Conservation (phyloP, 169 alveolate genomes). For the Toxoplasma gondii region DNA sequence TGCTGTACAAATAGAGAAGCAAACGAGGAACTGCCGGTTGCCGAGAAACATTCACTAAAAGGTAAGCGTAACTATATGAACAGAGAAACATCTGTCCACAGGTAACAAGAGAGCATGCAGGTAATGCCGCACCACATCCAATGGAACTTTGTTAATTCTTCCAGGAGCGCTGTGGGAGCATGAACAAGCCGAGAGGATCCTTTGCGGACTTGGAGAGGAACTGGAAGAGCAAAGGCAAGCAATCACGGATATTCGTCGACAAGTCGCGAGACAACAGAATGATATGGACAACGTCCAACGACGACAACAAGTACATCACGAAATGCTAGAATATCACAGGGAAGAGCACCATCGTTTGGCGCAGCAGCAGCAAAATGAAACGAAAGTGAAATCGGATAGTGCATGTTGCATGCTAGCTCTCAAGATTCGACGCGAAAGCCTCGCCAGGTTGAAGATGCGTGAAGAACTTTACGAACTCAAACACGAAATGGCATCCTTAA, state of each 20-base stretch:
- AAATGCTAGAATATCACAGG: not conserved
- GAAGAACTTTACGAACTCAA: conserved; percentile 15
- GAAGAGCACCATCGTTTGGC: not conserved
- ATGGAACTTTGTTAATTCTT: not conserved
- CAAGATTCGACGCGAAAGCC: not conserved
- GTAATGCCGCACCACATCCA: not conserved
- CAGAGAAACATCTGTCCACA: too few species aligned
- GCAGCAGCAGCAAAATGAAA: not conserved
- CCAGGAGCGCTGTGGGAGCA: not conserved
- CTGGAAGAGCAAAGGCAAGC: not conserved
- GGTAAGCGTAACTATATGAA: not conserved
- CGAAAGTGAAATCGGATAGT: not conserved
- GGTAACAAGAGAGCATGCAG: not conserved
- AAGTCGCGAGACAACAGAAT: not conserved
- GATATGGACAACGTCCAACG: not conserved
- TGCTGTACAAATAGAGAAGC: not conserved
- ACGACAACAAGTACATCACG: not conserved
- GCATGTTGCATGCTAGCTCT: not conserved
- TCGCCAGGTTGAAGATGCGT: conserved; percentile 3
- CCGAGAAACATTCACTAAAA: not conserved
- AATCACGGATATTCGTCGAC: not conserved
- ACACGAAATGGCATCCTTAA: not conserved
- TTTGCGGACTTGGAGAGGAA: not conserved
- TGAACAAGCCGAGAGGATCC: not conserved
- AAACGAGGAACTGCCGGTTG: not conserved